phyloP scores from a whole-genome alignment of 2,329 filamentous ascomycete genomes.

The Botrytis porri region DNA sequence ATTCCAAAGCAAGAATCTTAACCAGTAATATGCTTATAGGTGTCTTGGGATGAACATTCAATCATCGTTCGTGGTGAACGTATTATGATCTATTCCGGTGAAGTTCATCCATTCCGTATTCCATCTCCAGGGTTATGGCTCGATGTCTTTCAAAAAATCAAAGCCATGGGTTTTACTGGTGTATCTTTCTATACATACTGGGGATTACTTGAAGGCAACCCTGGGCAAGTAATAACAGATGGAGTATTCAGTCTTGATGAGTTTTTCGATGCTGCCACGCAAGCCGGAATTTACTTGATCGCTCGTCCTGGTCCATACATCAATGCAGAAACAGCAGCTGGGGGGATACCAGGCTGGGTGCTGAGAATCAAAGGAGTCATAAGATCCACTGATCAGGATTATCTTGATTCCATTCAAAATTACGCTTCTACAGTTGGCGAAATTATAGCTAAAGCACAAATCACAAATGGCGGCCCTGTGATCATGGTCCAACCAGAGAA shows the following conservation, averaged over 20 bases:
- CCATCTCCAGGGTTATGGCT: conserved; percentile 62
- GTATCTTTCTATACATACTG: conserved; percentile 79
- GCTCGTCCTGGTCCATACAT: conserved; percentile 62
- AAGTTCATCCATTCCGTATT: conserved; percentile 60
- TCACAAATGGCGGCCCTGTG: conserved; percentile 77
- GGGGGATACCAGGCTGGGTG: conserved; percentile 79
- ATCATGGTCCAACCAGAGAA: conserved; percentile 81
- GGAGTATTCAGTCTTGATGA: conserved; percentile 70
- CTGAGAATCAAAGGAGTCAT: conserved; percentile 62
- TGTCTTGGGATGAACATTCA: conserved; percentile 63
- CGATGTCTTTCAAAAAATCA: conserved; percentile 80
- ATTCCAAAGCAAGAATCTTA: neutral
- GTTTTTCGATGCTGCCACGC: conserved; percentile 71
- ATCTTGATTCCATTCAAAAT: conserved; percentile 63
- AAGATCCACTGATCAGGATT: conserved; percentile 60
- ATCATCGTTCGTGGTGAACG: conserved; percentile 60
- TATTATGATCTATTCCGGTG: conserved; percentile 60
- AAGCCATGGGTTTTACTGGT: conserved; percentile 73
- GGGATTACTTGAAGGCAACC: conserved; percentile 72
- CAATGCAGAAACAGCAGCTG: conserved; percentile 73
- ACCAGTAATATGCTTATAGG: conserved; percentile 29
- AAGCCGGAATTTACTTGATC: conserved; percentile 74
- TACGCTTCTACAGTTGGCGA: conserved; percentile 54
- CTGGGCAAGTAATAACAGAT: conserved; percentile 64
- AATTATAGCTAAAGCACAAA: conserved; percentile 71